Evolutionary conservation across 2,329 filamentous ascomycete species (phyloP), one percentile per base, ranked within the genome.

Genomic region (Diaporthe batatas): DNA sequence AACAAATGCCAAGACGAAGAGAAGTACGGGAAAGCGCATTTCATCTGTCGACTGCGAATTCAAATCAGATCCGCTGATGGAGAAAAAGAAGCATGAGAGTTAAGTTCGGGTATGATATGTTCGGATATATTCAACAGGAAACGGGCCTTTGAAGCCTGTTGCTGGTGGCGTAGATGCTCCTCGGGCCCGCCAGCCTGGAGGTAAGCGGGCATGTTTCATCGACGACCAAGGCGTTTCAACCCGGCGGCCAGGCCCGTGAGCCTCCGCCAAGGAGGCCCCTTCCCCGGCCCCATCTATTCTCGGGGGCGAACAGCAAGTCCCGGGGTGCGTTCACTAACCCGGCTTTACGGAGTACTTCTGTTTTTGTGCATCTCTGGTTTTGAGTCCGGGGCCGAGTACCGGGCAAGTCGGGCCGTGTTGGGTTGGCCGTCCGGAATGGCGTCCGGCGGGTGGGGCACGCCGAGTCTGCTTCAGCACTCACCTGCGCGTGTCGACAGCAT

Each of bases 151-250:
- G 44, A 65, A 36, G 42, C 29, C 23, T 49, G 42, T 29, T 29
- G 11, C 44, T 36, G 42, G 4, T 49, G 29, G 44, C 44, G 12
- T 51, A 29, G 21, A 65, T n/a, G 6, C 44, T 51, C n/a, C 3
- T 65, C 32, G 44, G 51, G 44, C 14, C 44, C 62, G 21, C 44
- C 62, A 65, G 21, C 62, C 51, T 51, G 62, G 62, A 65, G 62
- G 62, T 65, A 65, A 65, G 62, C 62, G 44, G 47, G 51, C 44
- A 36, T 65, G 62, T 65, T 65, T 65, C 62, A 65, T 65, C 62
- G 62, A 65, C 62, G 44, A 65, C 62, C 62, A 51, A 65, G 44
- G 29, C 44, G 62, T 65, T 65, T 65, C 62, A 65, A 65, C 62
- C 21, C 62, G 44, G 62, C 44, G 62, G 44, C 32, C 44, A 51